Conservation (phyloP, 2,329 filamentous ascomycete species). For the Coniochaeta pulveracea region DNA sequence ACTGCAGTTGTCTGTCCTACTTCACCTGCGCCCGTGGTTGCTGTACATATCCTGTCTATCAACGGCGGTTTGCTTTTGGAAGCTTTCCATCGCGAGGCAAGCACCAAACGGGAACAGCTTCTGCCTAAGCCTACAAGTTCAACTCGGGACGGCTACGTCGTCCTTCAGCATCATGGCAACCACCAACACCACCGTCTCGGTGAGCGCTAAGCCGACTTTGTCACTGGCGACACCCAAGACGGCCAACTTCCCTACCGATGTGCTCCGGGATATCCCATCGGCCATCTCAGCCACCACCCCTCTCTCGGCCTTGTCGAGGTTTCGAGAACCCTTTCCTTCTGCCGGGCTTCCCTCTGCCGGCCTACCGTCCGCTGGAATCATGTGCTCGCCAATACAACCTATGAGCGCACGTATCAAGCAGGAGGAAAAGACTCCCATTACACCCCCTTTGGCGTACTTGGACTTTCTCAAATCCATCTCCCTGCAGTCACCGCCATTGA, state of each 20-base stretch:
- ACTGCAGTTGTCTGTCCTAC: too few relatives aligned
- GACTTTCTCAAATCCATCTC: conserved; percentile 85
- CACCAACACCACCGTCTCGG: conserved; percentile 26
- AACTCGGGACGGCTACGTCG: conserved; percentile 9
- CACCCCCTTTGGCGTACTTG: conserved; percentile 78
- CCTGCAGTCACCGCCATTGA: conserved; percentile 31
- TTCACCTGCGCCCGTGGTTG: too few relatives aligned
- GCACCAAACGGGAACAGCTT: too few relatives aligned
- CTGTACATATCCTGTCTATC: too few relatives aligned
- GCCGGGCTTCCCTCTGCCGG: conserved; percentile 27
- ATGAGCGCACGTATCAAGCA: conserved; percentile 50
- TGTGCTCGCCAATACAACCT: conserved; percentile 14
- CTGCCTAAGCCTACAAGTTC: conserved; percentile 8
- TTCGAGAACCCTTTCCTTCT: conserved; percentile 26
- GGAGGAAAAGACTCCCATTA: conserved; percentile 76
- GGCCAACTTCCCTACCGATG: conserved; percentile 41
- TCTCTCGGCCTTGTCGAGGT: conserved; percentile 36
- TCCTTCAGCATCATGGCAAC: conserved; percentile 5
- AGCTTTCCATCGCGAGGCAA: too few relatives aligned
- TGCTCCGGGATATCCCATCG: conserved; percentile 38
- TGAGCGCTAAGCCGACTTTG: conserved; percentile 41
- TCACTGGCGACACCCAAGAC: conserved; percentile 52
- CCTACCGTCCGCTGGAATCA: conserved; percentile 24
- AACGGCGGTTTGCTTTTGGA: too few relatives aligned
- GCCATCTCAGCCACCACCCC: conserved; percentile 52